Evolutionary conservation across 2,329 filamentous ascomycete species (phyloP), one percentile per base, ranked within the genome.

Genomic region (Apiospora marii): DNA sequence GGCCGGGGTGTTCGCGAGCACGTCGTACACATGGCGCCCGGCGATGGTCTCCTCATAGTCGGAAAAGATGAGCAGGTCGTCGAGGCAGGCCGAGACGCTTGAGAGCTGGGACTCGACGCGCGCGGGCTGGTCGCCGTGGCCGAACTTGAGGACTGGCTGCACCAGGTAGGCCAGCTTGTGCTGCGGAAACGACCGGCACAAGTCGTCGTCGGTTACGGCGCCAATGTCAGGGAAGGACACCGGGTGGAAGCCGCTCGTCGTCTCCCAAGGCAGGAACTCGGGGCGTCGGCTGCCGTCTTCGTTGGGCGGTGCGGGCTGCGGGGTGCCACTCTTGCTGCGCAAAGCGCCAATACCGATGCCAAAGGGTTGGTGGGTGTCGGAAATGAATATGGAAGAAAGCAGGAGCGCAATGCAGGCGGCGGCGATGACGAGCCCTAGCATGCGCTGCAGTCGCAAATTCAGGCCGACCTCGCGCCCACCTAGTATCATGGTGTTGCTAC

Each of bases 81-180:
- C 74, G 37, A 89, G 86, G 78, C 85, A 89, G 27, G 86, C 85
- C 67, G 88, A 88, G 46, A 87, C 85, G 74, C 85, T 88, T 58
- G 83, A 79, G 67, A 90, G 80, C 70, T 89, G 87, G 4, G 86
- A 83, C 41, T 85, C 81, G 30, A 84, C 75, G 70, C 83, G 83
- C 58, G 83, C 80, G 8, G 79, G 76, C 46, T 77, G 71, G 70
- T 88, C 86, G 72, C 82, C 83, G 70, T 84, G 83, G 68, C 87
- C 86, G 67, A 85, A 86, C 77, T 87, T 88, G 61, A 89, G 78
- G 5, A 87, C 83, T 1, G 78, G 77, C 69, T 81, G 79, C 69
- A 80, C 76, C 22, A 74, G 72, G 24, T 75, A 49, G 30, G 67
- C n/a, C n/a, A 75, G 70, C 4, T 79, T 70, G 67, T 80, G 73